Conservation (phyloP, 495 filamentous ascomycete species). For the Cenococcum geophilum region DNA sequence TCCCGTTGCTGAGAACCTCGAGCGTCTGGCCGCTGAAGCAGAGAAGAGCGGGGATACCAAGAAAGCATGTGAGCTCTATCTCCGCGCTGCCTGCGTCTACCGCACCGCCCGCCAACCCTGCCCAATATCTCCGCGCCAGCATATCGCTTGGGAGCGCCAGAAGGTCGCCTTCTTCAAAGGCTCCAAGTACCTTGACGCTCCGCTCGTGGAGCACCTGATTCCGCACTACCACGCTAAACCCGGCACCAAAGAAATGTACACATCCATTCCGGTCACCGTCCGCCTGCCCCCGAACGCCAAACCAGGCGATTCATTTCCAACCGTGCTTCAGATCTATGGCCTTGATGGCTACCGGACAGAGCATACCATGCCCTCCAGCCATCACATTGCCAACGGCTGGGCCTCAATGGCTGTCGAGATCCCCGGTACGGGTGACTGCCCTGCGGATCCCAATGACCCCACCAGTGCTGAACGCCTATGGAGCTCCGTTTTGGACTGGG, state of each 20-base stretch:
- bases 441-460: constrained; percentile 21
- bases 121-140: constrained; percentile 13
- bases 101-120: constrained; percentile 19
- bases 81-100: constrained; percentile 25
- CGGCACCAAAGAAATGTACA: constrained; percentile 13
- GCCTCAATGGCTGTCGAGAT: constrained; percentile 23
- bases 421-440: constrained; percentile 25
- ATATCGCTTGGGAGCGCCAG: constrained; percentile 7
- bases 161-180: constrained; percentile 20
- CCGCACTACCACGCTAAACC: constrained; percentile 15
- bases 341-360: constrained; percentile 27
- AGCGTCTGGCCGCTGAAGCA: constrained; percentile 7
- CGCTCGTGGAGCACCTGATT: constrained; percentile 14
- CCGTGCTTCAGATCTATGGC: constrained; percentile 16
- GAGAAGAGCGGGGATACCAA: constrained; percentile 13
- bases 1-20: constrained; percentile 16
- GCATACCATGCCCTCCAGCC: constrained; percentile 18
- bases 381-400: constrained; percentile 14
- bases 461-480: constrained; percentile 20
- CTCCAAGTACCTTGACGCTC: constrained; percentile 5
- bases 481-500: constrained; percentile 24
- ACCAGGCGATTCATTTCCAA: constrained; percentile 12
- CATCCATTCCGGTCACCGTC: constrained; percentile 13
- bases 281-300: constrained; percentile 10
- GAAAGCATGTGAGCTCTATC: constrained; percentile 22